Evolutionary conservation across 2,329 filamentous ascomycete species (phyloP), one percentile per base, ranked within the genome.

Genomic region (Whalleya microplaca): DNA sequence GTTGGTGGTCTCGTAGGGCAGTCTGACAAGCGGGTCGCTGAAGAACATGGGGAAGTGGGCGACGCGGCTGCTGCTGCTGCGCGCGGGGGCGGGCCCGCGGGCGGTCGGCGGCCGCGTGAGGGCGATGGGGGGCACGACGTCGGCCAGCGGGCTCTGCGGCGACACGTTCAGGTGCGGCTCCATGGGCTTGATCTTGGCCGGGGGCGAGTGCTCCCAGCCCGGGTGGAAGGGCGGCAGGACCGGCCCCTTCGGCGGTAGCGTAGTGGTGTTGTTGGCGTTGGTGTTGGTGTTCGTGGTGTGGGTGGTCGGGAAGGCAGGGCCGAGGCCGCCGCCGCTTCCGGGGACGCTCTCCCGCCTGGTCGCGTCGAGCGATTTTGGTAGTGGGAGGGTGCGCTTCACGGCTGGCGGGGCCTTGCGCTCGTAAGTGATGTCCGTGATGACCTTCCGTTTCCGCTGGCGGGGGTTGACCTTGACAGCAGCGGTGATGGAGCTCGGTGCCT

Each of bases 391-490:
- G 18, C 56, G 52, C 32, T 45, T 56, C 29, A 27, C 37, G 21
- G 18, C 40, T 23, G 48, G 44, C 14, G 45, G 21, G 16, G 42
- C 45, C n/a, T 43, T 50, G 12, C 20, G 48, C n/a, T 49, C 51
- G 46, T 58, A 54, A 37, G 59, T 56, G n/a, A 62, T 23, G 14
- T 58, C 56, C n/a, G 62, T 61, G 12, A 64, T 58, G 5, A 62
- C 46, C 44, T 81, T 82, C 14, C 76, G 75, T 65, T 79, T 82
- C 56, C 80, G 73, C 41, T 75, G 71, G 20, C 79, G 75, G 5
- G 75, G 75, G 41, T 80, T 77, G 9, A 72, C 71, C 65, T 84
- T 84, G 55, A 84, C 80, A 1, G 80, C 78, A 8, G 76, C 73
- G 3, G 78, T 69, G n/a, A 84, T 84, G 2, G 82, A 82, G 55